Evolutionary conservation across 73 alveolate species (phyloP), one percentile per base, ranked within the genome.

Genomic region (Breviolum minutum): DNA sequence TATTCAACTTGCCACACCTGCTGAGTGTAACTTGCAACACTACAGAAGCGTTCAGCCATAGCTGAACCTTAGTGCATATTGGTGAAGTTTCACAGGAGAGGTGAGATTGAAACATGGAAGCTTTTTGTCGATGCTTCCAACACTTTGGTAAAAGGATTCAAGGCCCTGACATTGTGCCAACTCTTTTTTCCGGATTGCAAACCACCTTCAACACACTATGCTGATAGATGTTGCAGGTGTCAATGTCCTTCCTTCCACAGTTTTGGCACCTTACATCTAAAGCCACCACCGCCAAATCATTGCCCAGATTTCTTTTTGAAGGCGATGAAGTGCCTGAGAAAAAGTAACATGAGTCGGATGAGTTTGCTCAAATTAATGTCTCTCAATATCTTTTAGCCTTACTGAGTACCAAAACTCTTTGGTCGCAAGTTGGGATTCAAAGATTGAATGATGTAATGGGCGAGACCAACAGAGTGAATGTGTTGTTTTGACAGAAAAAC

Each of bases 181-280:
- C 97, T 91, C 97, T 87, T 79, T 77, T 14, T 87, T 63, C 14
- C 97, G 97, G 63, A 91, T 73, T 7, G 97, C 97, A 61, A 91
- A 27, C 66, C 80, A 71, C 89, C 96, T 73, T 61, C 26, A 77
- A 71, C 10, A 71, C 30, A 71, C 26, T 20, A 2, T 71, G 26
- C 30, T 20, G 19, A 71, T 71, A 71, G 10, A 71, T 71, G 26
- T 1, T 71, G n/a, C 54, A 40, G 54, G 26, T 71, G 81, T 13
- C 13, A 30, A 71, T 71, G 10, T 71, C 81, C 81, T 66, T 66
- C 2, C 27, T 17, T 22, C 83, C 3, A 73, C 14, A 54, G 32
- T 30, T 10, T 26, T 27, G 54, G 54, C 54, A 40, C 87, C 90
- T 82, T 71, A 89, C 96, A 29, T 89, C 96, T 7, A 68, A 54